Conservation (phyloP, 768 basidiomycete genomes). For the Pulveroboletus frians region DNA sequence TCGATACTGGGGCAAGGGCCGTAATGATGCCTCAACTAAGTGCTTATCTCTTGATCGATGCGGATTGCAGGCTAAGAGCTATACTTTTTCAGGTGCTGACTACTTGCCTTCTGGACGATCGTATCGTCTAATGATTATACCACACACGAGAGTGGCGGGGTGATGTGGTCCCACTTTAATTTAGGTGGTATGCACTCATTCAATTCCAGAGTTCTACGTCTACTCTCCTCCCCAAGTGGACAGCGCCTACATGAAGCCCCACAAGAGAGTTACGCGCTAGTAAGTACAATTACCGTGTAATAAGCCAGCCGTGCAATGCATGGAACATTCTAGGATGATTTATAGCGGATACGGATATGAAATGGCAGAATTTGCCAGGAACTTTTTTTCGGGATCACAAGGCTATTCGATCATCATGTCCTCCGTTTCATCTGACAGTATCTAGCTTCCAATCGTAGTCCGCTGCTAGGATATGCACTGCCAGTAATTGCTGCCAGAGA, state of each 20-base stretch:
- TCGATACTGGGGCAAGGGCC: conserved; percentile 58
- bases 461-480: conserved; percentile 47
- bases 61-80: conserved; percentile 4
- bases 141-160: conserved; percentile 38
- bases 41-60: conserved; percentile 24
- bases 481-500: conserved; percentile 56
- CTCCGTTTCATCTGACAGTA: conserved; percentile 39
- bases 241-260: conserved; percentile 6
- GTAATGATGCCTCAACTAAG: conserved; percentile 66
- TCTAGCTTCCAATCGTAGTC: conserved; percentile 64
- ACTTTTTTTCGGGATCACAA: not conserved
- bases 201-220: conserved; percentile 34
- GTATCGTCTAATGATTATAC: conserved; percentile 40
- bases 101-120: conserved; percentile 43
- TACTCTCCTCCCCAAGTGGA: conserved; percentile 35
- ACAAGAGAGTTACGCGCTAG: conserved; percentile 24
- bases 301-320: conserved; percentile 6
- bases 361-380: conserved; percentile 10
- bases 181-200: conserved; percentile 10
- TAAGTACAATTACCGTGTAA: conserved; percentile 22
- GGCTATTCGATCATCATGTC: conserved; percentile 20
- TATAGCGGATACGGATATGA: conserved; percentile 29
- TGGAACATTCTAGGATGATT: conserved; percentile 10
- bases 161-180: conserved; percentile 26
- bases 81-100: conserved; percentile 22